phyloP scores from a whole-genome alignment of 805 yeast species.

The Starmerella ratchasimensis region DNA sequence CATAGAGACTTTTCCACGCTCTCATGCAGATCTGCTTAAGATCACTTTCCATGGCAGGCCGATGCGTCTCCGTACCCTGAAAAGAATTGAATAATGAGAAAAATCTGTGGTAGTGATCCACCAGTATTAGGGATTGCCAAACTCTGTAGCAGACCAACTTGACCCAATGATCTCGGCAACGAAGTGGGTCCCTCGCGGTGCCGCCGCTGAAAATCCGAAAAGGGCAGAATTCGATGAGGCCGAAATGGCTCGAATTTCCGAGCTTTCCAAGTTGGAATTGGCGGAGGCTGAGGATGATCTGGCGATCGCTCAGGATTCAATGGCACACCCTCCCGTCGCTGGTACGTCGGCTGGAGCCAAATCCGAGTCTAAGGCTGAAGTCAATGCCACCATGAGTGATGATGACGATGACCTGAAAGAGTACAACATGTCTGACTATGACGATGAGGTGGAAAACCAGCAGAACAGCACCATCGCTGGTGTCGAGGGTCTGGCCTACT shows the following conservation, averaged over 20 bases:
- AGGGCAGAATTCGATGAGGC: constrained; percentile 78
- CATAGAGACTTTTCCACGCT: too few species aligned
- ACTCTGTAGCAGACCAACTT: not conserved
- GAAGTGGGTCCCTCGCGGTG: constrained; percentile 93
- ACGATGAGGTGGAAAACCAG: constrained; percentile 42
- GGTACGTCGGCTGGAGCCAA: not conserved
- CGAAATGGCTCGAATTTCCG: constrained; percentile 80
- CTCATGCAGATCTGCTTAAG: too few species aligned
- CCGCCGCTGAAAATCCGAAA: constrained; percentile 83
- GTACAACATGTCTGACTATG: constrained; percentile 24
- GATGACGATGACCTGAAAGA: constrained; percentile 48
- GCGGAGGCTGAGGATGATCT: constrained; percentile 59
- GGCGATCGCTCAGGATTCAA: constrained; percentile 32
- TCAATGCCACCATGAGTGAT: constrained; percentile 5
- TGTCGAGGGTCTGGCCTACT: constrained; percentile 30
- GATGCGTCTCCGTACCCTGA: constrained; percentile 14
- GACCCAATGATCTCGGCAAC: constrained; percentile 54
- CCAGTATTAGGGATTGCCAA: not conserved
- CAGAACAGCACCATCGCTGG: constrained; percentile 36
- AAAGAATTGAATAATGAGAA: constrained; percentile 13
- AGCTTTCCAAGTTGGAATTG: constrained; percentile 71
- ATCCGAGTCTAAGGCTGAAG: not conserved
- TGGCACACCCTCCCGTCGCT: constrained; percentile 12
- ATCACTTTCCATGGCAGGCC: too few species aligned
- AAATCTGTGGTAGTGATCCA: not conserved